A percentile compares a stretch with the other conserved stretches of the same genome.
phyloP scores from a whole-genome alignment of 2,329 filamentous ascomycete species.

The Fusarium compactum region DNA sequence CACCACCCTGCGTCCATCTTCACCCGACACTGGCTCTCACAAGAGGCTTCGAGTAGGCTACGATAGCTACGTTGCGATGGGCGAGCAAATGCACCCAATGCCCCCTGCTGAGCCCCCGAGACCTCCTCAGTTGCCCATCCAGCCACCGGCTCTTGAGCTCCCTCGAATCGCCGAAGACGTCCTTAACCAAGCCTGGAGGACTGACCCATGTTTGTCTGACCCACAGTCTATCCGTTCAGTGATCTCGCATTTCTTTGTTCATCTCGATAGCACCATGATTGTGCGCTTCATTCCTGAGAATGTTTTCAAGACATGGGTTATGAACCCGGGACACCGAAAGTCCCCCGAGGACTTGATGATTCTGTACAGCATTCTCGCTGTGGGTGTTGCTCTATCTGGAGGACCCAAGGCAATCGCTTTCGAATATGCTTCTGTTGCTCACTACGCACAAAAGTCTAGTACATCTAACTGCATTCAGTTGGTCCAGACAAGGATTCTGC shows the following conservation, averaged over 20 bases:
- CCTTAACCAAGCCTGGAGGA: conserved; percentile 62
- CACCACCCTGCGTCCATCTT: conserved; percentile 50
- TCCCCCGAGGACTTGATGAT: conserved; percentile 60
- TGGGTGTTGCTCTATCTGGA: conserved; percentile 55
- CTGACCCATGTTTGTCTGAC: conserved; percentile 62
- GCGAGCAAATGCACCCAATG: conserved; percentile 50
- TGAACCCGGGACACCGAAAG: conserved; percentile 52
- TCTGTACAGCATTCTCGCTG: conserved; percentile 59
- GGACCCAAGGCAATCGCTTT: conserved; percentile 54
- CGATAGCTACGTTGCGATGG: conserved; percentile 57
- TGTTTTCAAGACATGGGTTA: conserved; percentile 55
- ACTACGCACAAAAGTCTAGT: conserved; percentile 61
- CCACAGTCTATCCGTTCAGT: conserved; percentile 55
- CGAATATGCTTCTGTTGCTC: conserved; percentile 64
- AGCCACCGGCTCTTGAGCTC: conserved; percentile 54
- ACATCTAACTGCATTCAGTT: conserved; percentile 64
- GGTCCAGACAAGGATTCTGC: conserved; percentile 74
- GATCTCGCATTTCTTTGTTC: conserved; percentile 58
- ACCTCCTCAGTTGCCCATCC: conserved; percentile 53
- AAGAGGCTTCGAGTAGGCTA: conserved; percentile 65
- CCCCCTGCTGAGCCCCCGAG: conserved; percentile 54
- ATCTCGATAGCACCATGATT: conserved; percentile 57
- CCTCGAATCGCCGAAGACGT: conserved; percentile 64
- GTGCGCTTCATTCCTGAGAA: conserved; percentile 58
- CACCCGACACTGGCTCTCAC: conserved; percentile 53